These are phyloP conservation scores for Aspergillus sp. DNA, from an alignment of 2,329 filamentous ascomycete genomes.

Conservation along the genomic window DNA sequence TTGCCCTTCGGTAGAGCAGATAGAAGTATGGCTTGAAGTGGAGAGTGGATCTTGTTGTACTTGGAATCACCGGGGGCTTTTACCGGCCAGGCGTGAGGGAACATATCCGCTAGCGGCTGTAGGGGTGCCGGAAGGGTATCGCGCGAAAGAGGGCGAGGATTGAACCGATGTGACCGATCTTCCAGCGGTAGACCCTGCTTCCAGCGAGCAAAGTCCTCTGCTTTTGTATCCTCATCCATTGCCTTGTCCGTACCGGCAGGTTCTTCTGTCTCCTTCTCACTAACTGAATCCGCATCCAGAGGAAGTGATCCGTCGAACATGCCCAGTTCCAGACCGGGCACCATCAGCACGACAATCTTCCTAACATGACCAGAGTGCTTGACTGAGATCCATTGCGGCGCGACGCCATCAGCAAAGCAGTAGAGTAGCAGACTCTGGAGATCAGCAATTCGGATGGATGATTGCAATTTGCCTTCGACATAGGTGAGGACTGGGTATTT, in stretches of 20 bases:
- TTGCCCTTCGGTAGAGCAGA: slow-evolving; percentile 69
- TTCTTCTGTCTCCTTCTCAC: slow-evolving; percentile 8
- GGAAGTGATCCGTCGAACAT: slow-evolving; percentile 72
- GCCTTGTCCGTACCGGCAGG: slow-evolving; percentile 15
- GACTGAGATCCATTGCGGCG: slow-evolving; percentile 65
- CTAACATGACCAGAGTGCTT: slow-evolving; percentile 57
- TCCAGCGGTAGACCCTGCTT: slow-evolving; percentile 41
- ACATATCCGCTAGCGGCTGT: slow-evolving; percentile 75
- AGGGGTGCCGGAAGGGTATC: slow-evolving; percentile 52
- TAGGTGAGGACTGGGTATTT: slow-evolving; percentile 58
- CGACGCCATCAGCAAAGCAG: slow-evolving; percentile 61
- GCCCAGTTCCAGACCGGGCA: slow-evolving; percentile 84
- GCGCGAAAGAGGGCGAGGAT: slow-evolving; percentile 34
- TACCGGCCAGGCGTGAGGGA: slow-evolving; percentile 85
- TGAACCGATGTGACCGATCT: slow-evolving; percentile 36
- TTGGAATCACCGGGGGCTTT: slow-evolving; percentile 84
- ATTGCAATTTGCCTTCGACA: slow-evolving; percentile 55
- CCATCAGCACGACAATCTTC: slow-evolving; percentile 87
- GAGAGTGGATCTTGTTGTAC: slow-evolving; percentile 79
- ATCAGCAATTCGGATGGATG: slow-evolving; percentile 59
- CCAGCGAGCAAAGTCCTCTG: slow-evolving; percentile 41
- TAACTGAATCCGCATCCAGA: slow-evolving; percentile 33
- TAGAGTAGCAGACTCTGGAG: slow-evolving; percentile 62
- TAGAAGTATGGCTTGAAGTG: slow-evolving; percentile 79
- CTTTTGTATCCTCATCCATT: slow-evolving; percentile 24